Evolutionary conservation across 1,284 basidiomycete genomes (phyloP), one percentile per base, ranked within the genome.

Genomic region (Inonotus hispidus): DNA sequence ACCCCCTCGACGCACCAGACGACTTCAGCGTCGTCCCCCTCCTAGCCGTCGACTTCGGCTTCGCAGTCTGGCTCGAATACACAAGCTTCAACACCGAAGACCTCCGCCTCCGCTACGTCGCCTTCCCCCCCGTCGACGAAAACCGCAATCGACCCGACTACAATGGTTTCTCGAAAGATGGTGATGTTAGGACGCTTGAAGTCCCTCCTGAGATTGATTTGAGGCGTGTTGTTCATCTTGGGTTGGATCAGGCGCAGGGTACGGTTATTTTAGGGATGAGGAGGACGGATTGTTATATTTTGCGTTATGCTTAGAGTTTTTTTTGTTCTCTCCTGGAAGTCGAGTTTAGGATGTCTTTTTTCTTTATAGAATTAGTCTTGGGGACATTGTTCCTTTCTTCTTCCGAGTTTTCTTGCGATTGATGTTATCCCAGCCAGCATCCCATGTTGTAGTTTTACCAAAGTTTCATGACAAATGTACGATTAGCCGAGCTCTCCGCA

Each of bases 41-140:
- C 10, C 81, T 89, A 25, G 87, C 87, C 0, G 86, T 89, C n/a
- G 87, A 89, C 71, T 89, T 89, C 71, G 87, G 87, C 37, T 85
- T 87, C 67, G 87, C 87, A 21, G 86, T 85, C 47, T 88, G 87
- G 86, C 78, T 89, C 53, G 87, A 88, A 68, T 83, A 83, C 68
- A 68, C 73, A 21, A 77, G 77, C 49, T 72, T 74, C 16, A 68
- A 64, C 23, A 65, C 66, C 6, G 71, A 71, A n/a, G 66, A 66
- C 62, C 86, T 83, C 65, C 77, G 80, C 60, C 71, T 88, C 54
- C 75, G 84, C 19, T 88, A 88, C 67, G 87, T 88, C 43, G 84
- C 84, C 47, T 88, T 88, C 69, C 87, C 87, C 2, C 76, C 82
- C 1, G 81, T 86, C 37, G 73, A 58, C 43, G 53, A 66, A 13